These are phyloP conservation scores for Botrytis cinerea DNA, from an alignment of 2,329 filamentous ascomycete species.

Conservation along the genomic window DNA sequence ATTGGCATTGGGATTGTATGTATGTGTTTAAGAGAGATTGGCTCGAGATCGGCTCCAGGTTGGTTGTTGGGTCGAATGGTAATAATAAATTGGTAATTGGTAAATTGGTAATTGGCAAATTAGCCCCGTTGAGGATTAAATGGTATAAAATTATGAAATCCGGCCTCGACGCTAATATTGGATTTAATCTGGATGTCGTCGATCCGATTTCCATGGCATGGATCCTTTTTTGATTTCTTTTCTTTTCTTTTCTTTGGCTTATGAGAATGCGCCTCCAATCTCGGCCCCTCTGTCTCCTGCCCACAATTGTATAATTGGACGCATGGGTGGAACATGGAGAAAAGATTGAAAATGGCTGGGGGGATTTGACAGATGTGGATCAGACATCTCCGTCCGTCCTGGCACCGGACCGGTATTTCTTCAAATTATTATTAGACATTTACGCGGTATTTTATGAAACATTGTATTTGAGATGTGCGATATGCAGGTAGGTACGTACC, in stretches of 20 bases:
- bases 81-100: no score
- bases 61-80: not conserved
- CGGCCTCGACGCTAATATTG: not conserved
- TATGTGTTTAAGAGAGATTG: not conserved
- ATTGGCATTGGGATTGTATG: not conserved
- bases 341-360: slow-evolving; percentile 3
- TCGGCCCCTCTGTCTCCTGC: not conserved
- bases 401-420: not conserved
- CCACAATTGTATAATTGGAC: not conserved
- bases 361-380: not conserved
- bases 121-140: no score
- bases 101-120: not conserved
- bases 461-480: not conserved
- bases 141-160: not conserved
- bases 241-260: not conserved
- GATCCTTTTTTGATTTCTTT: not conserved
- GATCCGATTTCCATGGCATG: slow-evolving; percentile 4
- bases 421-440: slow-evolving; percentile 6
- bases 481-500: not conserved
- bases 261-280: slow-evolving; percentile 3
- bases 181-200: not conserved
- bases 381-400: not conserved
- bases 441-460: not conserved
- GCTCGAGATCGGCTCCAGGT: not conserved
- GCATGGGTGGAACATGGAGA: not conserved